Evolutionary conservation across 2,329 filamentous ascomycete species (phyloP), one percentile per base, ranked within the genome.

Genomic region (Claviceps africana): DNA sequence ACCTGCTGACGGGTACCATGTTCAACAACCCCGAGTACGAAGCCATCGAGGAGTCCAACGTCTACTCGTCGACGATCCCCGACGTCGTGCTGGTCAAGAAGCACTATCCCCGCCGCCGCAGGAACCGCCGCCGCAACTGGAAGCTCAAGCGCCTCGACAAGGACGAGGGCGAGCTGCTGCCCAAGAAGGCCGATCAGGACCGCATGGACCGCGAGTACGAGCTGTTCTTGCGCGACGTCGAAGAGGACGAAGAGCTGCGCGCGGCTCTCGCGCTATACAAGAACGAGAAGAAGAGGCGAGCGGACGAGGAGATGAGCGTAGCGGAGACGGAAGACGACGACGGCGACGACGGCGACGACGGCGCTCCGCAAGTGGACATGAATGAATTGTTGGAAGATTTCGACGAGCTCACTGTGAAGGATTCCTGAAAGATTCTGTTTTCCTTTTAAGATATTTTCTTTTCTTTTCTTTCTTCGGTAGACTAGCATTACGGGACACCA

Each of bases 51-150:
- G 70, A 78, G 49, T 88, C 83, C 51, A 81, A 81, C 66, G 81
- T 83, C 49, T 91, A 94, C 69, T 74, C 80, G 2, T 84, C 82
- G 3, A 82, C 77, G 3, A 86, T 98, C 52, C 93, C 93, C 0
- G 93, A 98, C 62, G 93, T 97, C 0, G 72, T 98, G 7, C 77
- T 98, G 3, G 88, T 98, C 67, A 97, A 95, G 88, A 98, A 98
- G 70, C 83, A 88, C 76, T 98, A 94, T 71, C 82, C 85, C 55
- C 82, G 87, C 60, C 85, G 86, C 70, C 83, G 86, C 74, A 95
- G 91, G 79, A 70, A 70, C 62, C 84, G 82, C 74, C 78, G 76
- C 68, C 83, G 94, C 60, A 87, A 87, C 75, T 98, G 93, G 93
- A 86, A 85, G 67, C 81, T 98, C 67, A 94, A 87, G 80, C 88